These are phyloP conservation scores for Lotus japonicus DNA, from an alignment of 306 rosid genomes.

Conservation along the genomic window DNA sequence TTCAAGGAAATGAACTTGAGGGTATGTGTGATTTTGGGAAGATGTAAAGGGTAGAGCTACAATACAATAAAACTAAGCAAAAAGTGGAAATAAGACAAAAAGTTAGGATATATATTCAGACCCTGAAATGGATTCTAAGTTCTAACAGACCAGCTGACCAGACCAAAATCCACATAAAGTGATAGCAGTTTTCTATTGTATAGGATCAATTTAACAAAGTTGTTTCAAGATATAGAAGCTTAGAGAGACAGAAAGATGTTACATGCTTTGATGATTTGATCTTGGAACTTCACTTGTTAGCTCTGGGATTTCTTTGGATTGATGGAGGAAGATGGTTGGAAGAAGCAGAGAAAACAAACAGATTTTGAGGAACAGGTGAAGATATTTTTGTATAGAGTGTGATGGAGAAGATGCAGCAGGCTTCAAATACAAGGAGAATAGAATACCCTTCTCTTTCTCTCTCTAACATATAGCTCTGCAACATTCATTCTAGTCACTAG, in stretches of 20 bases:
- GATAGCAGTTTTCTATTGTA: not conserved
- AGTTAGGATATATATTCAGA: constrained; percentile 21
- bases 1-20: not conserved
- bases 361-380: not conserved
- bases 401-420: constrained; percentile 24
- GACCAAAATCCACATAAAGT: not conserved
- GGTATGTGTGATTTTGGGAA: not conserved
- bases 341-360: not conserved
- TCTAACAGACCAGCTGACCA: constrained; percentile 10
- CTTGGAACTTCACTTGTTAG: not conserved
- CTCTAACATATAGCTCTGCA: not conserved
- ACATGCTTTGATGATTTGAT: too few species aligned
- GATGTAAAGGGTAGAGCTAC: not conserved
- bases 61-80: not conserved
- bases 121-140: constrained; percentile 6
- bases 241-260: constrained; percentile 24
- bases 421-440: constrained; percentile 43
- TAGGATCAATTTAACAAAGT: constrained; percentile 9
- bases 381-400: constrained; percentile 5
- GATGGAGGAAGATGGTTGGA: not conserved
- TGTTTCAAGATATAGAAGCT: not conserved
- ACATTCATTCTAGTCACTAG: too few species aligned
- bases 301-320: constrained; percentile 3
- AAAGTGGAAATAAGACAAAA: constrained; percentile 30
- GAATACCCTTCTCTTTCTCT: not conserved